Evolutionary conservation across 176 grass and related monocot species (phyloP).

Genomic region (Oryza nivara): DNA sequence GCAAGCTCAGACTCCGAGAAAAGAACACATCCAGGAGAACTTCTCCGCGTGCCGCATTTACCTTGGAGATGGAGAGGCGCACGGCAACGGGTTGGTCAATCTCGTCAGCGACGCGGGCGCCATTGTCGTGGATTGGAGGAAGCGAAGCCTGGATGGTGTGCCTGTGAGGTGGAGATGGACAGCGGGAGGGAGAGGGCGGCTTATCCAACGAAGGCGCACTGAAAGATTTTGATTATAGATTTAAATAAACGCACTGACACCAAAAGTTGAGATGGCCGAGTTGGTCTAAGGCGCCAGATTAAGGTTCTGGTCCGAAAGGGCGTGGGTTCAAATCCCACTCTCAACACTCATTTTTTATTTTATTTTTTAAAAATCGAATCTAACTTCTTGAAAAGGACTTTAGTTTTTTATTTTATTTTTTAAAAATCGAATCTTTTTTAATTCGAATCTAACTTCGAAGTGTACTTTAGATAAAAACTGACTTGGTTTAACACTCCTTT

Average conservation of each 20-base stretch:
- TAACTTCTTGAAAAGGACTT: not conserved
- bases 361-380: not conserved
- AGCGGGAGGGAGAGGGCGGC: not conserved
- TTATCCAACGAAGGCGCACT: not conserved
- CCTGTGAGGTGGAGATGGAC: not conserved
- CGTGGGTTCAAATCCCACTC: constrained; percentile 93
- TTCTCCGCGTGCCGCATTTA: not conserved
- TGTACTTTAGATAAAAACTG: not conserved
- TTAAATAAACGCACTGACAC: fast-evolving
- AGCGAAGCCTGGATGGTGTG: not conserved
- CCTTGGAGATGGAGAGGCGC: constrained; percentile 31
- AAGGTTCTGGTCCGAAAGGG: constrained; percentile 74
- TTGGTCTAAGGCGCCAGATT: constrained; percentile 54
- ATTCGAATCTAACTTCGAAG: not conserved
- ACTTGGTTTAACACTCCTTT: too few relatives aligned
- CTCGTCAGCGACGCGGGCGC: constrained; percentile 1
- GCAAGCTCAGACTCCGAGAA: not conserved
- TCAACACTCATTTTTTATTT: constrained; percentile 35
- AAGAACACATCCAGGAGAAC: not conserved
- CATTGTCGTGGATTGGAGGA: constrained; percentile 18
- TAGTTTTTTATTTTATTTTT: not conserved
- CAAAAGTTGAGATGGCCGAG: not conserved
- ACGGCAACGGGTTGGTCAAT: not conserved
- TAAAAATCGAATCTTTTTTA: too few relatives aligned
- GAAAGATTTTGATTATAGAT: too few relatives aligned